Conservation (phyloP, 2,329 filamentous ascomycete species). For the Colletotrichum theobromicola region DNA sequence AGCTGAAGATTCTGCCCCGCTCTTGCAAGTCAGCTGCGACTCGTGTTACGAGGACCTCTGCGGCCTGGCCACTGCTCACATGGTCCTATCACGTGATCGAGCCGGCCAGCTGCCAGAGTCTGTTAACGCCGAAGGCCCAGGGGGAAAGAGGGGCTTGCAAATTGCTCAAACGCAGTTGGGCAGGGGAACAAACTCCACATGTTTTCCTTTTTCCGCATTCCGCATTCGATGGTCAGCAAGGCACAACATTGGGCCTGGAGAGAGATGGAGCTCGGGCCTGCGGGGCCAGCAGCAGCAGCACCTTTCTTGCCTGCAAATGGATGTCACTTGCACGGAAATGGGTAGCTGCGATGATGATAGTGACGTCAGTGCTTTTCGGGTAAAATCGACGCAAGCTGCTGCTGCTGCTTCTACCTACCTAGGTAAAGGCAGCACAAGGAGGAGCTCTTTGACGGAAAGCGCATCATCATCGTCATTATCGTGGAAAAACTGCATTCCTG, state of each 20-base stretch:
- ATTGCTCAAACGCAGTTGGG: slow-evolving; percentile 1
- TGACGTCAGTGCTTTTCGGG: slow-evolving; percentile 9
- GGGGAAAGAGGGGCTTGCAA: not conserved
- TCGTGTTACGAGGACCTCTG: not conserved
- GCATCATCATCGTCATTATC: not conserved
- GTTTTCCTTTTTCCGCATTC: not conserved
- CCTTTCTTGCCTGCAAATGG: not conserved
- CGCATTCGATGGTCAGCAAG: not conserved
- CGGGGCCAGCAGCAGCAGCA: not conserved
- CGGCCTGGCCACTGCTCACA: not conserved
- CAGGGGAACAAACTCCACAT: not conserved
- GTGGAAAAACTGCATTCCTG: not conserved
- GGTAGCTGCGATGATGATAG: not conserved
- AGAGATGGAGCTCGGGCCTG: not conserved
- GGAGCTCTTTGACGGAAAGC: not conserved
- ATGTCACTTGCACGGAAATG: not conserved
- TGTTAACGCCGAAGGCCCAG: not conserved
- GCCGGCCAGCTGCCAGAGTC: not conserved
- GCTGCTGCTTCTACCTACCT: not conserved
- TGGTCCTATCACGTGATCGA: not conserved
- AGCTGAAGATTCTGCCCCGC: not conserved
- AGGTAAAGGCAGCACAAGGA: not conserved
- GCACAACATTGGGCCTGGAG: not conserved
- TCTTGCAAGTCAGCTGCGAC: not conserved
- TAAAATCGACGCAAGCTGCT: not conserved